Percentiles rank a stretch among this genome's conserved stretches.
Conservation (phyloP, 208 protist species). For the Leishmania tarentolae region DNA sequence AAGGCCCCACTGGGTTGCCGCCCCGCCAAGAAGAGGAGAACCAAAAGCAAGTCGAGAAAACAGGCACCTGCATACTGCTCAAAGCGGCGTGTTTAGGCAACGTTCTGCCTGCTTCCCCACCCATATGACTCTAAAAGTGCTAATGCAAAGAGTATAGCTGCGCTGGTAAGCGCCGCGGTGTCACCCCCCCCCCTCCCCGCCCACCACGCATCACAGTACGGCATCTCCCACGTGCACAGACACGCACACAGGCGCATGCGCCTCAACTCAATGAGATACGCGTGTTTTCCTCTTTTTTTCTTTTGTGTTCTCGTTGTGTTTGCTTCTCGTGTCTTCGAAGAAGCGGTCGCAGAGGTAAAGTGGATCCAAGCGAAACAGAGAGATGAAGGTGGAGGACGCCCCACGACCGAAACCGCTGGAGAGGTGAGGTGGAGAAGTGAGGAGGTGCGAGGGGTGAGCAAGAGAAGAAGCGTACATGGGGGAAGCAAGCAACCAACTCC, state of each 20-base stretch:
- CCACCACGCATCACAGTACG: background rate
- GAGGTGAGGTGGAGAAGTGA: background rate
- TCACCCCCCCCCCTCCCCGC: background rate
- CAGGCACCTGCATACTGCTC: background rate
- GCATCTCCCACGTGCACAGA: background rate
- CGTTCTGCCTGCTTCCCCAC: background rate
- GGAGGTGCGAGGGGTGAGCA: background rate
- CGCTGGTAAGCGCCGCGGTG: background rate
- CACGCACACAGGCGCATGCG: background rate
- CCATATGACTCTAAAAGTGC: background rate
- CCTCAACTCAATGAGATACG: background rate
- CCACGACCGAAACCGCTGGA: background rate
- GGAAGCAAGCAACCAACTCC: background rate
- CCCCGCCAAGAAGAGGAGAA: background rate
- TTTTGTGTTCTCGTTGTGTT: background rate
- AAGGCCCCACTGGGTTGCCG: background rate
- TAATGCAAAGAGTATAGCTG: background rate
- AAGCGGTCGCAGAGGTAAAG: background rate
- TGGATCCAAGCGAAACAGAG: background rate
- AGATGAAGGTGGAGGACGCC: background rate
- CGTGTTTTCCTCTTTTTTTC: background rate
- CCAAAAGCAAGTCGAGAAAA: background rate
- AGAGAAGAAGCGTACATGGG: background rate
- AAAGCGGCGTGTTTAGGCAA: too few species aligned
- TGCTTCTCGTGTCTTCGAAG: background rate